phyloP scores from a whole-genome alignment of 2,329 filamentous ascomycete species.

The Coniochaeta sp. region DNA sequence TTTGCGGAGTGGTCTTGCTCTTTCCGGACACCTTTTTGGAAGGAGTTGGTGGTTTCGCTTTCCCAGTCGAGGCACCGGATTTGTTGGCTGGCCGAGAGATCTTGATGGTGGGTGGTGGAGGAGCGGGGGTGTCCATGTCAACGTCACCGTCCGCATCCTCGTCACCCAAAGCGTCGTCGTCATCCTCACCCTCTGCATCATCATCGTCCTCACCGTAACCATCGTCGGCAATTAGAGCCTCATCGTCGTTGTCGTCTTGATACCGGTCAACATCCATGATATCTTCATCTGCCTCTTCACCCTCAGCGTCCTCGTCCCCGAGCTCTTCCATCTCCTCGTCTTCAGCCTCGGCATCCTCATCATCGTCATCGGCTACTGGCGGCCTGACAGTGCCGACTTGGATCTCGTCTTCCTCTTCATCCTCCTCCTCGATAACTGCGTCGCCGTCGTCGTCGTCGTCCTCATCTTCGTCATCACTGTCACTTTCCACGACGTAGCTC shows the following conservation, averaged over 20 bases:
- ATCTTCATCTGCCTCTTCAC: conserved; percentile 14
- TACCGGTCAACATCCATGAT: conserved; percentile 16
- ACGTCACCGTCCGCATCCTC: conserved; percentile 41
- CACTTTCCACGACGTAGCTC: conserved; percentile 52
- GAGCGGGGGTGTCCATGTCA: conserved; percentile 31
- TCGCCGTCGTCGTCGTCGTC: conserved; percentile 15
- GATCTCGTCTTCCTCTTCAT: conserved; percentile 18
- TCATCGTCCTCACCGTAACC: conserved; percentile 34
- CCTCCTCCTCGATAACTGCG: conserved; percentile 12
- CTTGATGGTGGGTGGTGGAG: conserved; percentile 36
- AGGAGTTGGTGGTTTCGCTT: conserved; percentile 25
- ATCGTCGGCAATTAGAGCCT: conserved; percentile 21
- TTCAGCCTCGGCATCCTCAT: conserved; percentile 27
- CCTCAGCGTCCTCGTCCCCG: conserved; percentile 8
- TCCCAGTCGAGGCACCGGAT: conserved; percentile 11
- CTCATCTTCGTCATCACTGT: conserved; percentile 34
- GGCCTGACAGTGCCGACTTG: conserved; percentile 15
- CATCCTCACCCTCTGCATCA: conserved; percentile 29
- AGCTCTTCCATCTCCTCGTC: conserved; percentile 16
- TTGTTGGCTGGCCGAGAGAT: conserved; percentile 36
- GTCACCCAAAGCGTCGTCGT: conserved; percentile 34
- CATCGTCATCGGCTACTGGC: conserved; percentile 21
- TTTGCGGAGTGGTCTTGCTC: conserved; percentile 17
- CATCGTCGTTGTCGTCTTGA: conserved; percentile 18
- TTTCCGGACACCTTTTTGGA: conserved; percentile 12